phyloP scores from a whole-genome alignment of 768 basidiomycete genomes.

The Tephrocybe sp. region DNA sequence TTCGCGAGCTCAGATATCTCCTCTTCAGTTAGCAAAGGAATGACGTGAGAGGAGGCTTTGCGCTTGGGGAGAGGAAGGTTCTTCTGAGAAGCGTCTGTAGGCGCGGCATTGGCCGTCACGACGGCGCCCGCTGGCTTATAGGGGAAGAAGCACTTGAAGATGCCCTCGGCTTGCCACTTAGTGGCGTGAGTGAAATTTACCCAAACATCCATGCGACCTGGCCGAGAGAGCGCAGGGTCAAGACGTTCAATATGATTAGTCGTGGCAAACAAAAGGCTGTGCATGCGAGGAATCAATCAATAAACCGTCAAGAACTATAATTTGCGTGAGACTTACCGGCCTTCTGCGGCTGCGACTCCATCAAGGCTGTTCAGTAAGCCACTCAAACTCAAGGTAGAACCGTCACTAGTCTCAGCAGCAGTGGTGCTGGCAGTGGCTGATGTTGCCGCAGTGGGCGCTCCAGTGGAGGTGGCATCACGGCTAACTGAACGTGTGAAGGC shows the following conservation, averaged over 20 bases:
- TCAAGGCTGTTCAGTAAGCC: conserved; percentile 85
- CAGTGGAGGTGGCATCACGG: conserved; percentile 80
- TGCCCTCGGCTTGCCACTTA: conserved; percentile 91
- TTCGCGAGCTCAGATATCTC: conserved; percentile 80
- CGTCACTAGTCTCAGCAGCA: conserved; percentile 59
- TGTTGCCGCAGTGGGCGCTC: conserved; percentile 55
- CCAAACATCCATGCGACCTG: conserved; percentile 93
- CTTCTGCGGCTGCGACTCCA: conserved; percentile 83
- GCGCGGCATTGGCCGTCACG: conserved; percentile 13
- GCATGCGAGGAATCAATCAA: conserved; percentile 17
- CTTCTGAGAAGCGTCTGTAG: conserved; percentile 56
- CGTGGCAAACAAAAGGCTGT: conserved; percentile 82
- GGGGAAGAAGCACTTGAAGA: conserved; percentile 95
- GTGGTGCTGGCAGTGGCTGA: conserved; percentile 39
- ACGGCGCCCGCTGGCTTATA: conserved; percentile 40
- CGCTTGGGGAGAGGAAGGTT: conserved; percentile 70
- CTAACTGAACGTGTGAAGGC: conserved; percentile 87
- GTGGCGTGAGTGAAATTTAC: conserved; percentile 89
- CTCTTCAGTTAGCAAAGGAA: conserved; percentile 71
- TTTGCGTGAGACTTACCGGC: conserved; percentile 56
- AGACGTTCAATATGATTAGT: conserved; percentile 94
- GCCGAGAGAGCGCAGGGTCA: conserved; percentile 84
- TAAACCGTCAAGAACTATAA: conserved; percentile 1
- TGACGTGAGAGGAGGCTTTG: conserved; percentile 54
- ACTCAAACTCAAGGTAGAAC: conserved; percentile 82